Evolutionary conservation across 345 rosid species (phyloP), one percentile per base, ranked within the genome.

Genomic region (Raphanus sativus): DNA sequence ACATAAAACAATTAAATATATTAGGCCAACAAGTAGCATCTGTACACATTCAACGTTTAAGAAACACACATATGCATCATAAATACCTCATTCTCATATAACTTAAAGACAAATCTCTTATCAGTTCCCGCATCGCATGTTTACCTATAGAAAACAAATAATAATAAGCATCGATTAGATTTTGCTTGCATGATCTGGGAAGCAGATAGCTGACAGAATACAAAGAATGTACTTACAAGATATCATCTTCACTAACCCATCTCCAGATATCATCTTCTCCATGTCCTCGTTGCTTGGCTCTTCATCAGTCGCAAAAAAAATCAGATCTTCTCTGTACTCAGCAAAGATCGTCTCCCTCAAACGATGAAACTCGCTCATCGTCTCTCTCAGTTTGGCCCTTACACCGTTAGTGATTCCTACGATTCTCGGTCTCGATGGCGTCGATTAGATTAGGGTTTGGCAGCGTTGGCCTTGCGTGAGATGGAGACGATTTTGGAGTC

Each of bases 401-500:
- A 89, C 79, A 0, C 97, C 95, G 34, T 85, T 86, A 0, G 91
- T 87, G 16, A 89, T 79, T 36, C 42, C 42, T 36, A 36, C 84
- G 42, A 8, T 36, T 36, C 42, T 36, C 3, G 42, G 40, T 42
- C 54, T 92, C 91, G 11, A 94, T 86, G 38, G 90, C 30, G 73
- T 88, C 89, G 7, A 92, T 88, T 62, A 72, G 88, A 21, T 21
- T 21, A 21, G 71, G 82, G 67, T 76, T 86, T 89, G 65, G 87
- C 87, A 5, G 15, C 56, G 77, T 83, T 88, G 72, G 95, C 91
- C 65, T 88, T 88, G 6, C 88, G 84, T 3, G 89, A 90, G 67
- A 92, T 83, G 0, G 89, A 71, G 68, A 87, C 83, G n/a, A 80
- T 81, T 77, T 92, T 81, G 3, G 95, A 80, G 36, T 92, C 94